Base-by-base conservation (phyloP, 2,329 filamentous ascomycete species). In the Bipolaris cookei region DNA sequence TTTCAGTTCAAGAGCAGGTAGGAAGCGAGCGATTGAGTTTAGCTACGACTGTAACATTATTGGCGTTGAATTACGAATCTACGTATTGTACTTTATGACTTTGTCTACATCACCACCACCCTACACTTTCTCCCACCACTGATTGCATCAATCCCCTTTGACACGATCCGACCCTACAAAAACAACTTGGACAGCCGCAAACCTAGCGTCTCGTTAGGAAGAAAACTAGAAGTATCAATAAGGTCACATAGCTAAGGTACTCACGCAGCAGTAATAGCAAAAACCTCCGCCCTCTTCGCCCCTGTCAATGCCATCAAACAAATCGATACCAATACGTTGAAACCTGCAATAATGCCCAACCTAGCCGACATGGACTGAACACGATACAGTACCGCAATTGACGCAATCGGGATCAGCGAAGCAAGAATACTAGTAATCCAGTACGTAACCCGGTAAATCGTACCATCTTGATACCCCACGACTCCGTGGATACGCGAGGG, bases 261-360 rank as follows among this genome's bases (percentile, higher is more conserved):
- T 20, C 30, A 54, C 51, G 51, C 51, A 8, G 51, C 51, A n/a
- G 51, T 42, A 4, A 54, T 42, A 14, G 51, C 43, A 21, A 54
- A 54, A 0, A 54, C 10, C 1, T 54, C 51, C 3, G 44, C 21
- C 2, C 51, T 18, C 28, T 37, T 47, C n/a, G 51, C 51, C 4
- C 35, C 34, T 2, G 44, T n/a, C 4, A 54, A 35, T 2, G 5
- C 35, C 35, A 42, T 21, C 20, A 54, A 30, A 13, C 43, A 48
- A 1, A 54, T 16, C 10, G 43, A 48, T 6, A 54, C n/a, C 18
- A 48, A 11, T 2, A 48, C 37, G 6, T 47, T 47, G 4, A 54
- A 42, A 1, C 13, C 51, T 2, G 37, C 51, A 25, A 54, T 37
- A 2, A 42, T 35, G 0, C 20, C 35, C 1, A 48, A 21, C 14